Base-by-base conservation (phyloP, 306 rosid species). In the Trifolium repens region DNA sequence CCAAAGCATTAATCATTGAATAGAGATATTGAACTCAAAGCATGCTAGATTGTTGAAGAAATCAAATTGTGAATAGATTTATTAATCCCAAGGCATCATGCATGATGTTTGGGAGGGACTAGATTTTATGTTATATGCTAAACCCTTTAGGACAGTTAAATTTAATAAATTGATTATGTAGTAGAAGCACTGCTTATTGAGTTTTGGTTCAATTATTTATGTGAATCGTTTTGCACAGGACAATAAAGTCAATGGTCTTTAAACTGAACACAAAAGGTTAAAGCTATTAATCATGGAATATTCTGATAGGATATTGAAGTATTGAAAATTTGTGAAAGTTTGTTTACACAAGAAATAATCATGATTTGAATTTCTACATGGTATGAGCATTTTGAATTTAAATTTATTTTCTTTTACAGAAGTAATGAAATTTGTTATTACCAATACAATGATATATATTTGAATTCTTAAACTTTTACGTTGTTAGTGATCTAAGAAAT, bases 11-110 rank as follows among this genome's bases (percentile, higher is more conserved):
- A 72, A 43, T 53, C 71, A 40, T 72, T 75, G 67, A 62, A 27
- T 34, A 14, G 69, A 80, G 59, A 42, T 74, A 65, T 66, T 50
- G 70, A 39, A 39, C 70, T 52, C 79, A 17, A 64, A 39, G 72
- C 71, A 64, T 66, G 32, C 24, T 39, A 47, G 17, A 37, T 40
- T n/a, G 62, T 37, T 12, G n/a, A 58, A 50, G 42, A 63, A 63
- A 68, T 71, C 64, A 50, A 39, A 75, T 26, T 26, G 60, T 37
- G 9, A 67, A 59, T 71, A 43, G 43, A 47, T 74, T 62, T 34
- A 34, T 34, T 12, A 46, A 46, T 46, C 16, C 52, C 16, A 11
- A 46, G 52, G 6, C 52, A 46, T 46, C 52, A 46, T 13, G n/a
- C 68, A 52, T 7, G 26, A 52, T 52, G 58, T 16, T 8, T 52